Percentiles rank a stretch among this genome's conserved stretches.
Evolutionary conservation across 1,139 yeast genomes (phyloP).

Genomic region (Sugiyamaella japonica): DNA sequence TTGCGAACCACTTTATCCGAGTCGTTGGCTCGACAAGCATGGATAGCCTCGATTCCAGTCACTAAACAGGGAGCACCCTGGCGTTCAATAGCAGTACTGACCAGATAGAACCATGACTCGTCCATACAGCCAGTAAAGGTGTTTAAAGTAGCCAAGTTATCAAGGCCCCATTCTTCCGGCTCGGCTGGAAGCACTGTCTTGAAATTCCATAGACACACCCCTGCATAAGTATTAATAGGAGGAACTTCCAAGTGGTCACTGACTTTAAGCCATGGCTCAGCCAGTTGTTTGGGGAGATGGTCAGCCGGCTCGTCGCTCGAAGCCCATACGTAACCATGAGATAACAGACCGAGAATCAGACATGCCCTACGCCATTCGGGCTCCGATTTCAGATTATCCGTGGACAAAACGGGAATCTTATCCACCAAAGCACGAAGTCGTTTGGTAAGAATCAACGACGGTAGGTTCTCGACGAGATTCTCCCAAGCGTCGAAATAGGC

Average conservation of each 20-base stretch:
- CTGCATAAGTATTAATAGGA: slow-evolving; percentile 85
- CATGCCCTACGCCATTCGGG: slow-evolving; percentile 76
- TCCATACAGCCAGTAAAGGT: slow-evolving; percentile 91
- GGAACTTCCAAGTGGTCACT: slow-evolving; percentile 69
- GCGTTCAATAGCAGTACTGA: slow-evolving; percentile 82
- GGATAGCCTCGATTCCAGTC: slow-evolving; percentile 62
- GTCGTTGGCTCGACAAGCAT: slow-evolving; percentile 51
- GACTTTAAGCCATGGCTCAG: slow-evolving; percentile 65
- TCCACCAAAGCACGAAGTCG: slow-evolving; percentile 62
- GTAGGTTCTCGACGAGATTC: slow-evolving; percentile 59
- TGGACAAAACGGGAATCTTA: slow-evolving; percentile 54
- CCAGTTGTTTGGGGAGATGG: slow-evolving; percentile 63
- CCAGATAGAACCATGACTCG: slow-evolving; percentile 91
- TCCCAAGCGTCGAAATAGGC: slow-evolving; percentile 83
- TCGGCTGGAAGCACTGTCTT: slow-evolving; percentile 56
- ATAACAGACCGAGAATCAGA: slow-evolving; percentile 70
- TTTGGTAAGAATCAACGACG: slow-evolving; percentile 68
- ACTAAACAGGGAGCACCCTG: slow-evolving; percentile 69
- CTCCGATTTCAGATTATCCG: slow-evolving; percentile 46
- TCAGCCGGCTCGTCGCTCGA: slow-evolving; percentile 57
- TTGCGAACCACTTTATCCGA: slow-evolving; percentile 44
- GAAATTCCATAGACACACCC: slow-evolving; percentile 87
- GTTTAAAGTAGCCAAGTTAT: slow-evolving; percentile 72
- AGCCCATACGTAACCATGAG: slow-evolving; percentile 90
- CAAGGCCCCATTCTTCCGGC: slow-evolving; percentile 49